Percentiles rank a stretch among this genome's conserved stretches.
These are phyloP conservation scores for Earliella scabrosa DNA, from an alignment of 1,284 basidiomycete genomes.

Conservation along the genomic window DNA sequence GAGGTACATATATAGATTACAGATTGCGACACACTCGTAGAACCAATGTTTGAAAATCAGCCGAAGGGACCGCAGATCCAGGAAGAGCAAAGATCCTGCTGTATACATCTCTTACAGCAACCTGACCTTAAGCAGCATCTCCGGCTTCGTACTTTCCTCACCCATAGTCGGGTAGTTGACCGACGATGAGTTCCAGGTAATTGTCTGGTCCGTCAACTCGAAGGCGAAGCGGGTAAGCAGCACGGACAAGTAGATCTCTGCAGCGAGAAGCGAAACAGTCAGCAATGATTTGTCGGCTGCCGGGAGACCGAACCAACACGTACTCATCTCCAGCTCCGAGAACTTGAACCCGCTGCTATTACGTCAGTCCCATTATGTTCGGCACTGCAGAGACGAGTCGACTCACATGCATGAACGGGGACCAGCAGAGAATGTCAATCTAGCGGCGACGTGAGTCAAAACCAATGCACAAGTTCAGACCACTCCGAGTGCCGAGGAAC, in stretches of 20 bases:
- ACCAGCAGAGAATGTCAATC: background rate
- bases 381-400: background rate
- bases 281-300: background rate
- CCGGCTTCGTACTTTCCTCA: background rate
- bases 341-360: constrained; percentile 35
- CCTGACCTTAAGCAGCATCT: constrained; percentile 17
- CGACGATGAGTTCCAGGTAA: constrained; percentile 18
- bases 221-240: constrained; percentile 17
- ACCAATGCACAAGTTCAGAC: background rate
- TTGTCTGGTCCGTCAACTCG: constrained; percentile 8
- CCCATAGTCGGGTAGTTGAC: constrained; percentile 19
- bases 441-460: background rate
- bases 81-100: too few relatives aligned
- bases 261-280: background rate
- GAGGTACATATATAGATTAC: too few relatives aligned
- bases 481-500: background rate
- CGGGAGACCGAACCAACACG: constrained; percentile 4
- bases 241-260: constrained; percentile 19
- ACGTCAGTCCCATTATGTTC: background rate
- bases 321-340: constrained; percentile 38
- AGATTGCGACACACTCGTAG: too few relatives aligned
- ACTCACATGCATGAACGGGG: constrained; percentile 9
- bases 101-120: background rate
- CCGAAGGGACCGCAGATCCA: too few relatives aligned
- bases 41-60: too few relatives aligned